Conservation (phyloP, 768 basidiomycete species). For the Suillus tomentosus region DNA sequence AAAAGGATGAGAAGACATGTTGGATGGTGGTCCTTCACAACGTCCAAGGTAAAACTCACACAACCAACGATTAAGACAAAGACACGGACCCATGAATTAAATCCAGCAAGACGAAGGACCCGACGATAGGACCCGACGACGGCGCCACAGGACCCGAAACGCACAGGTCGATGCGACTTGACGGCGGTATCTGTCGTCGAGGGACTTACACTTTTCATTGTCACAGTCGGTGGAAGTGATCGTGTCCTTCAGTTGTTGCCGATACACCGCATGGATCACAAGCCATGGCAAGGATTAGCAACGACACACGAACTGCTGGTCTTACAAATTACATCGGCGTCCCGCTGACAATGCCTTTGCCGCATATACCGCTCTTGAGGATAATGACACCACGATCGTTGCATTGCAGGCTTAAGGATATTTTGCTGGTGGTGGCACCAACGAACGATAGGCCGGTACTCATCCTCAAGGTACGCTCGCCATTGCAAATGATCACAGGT, state of each 20-base stretch:
- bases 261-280: slow-evolving; percentile 39
- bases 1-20: background rate
- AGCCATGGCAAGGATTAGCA: slow-evolving; percentile 44
- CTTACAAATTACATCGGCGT: slow-evolving; percentile 44
- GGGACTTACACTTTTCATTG: background rate
- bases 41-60: background rate
- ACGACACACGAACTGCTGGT: slow-evolving; percentile 49
- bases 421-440: slow-evolving; percentile 44
- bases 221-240: background rate
- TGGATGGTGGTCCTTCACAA: background rate
- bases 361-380: slow-evolving; percentile 44
- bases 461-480: slow-evolving; percentile 53
- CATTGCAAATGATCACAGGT: slow-evolving; percentile 25
- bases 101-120: too few species aligned
- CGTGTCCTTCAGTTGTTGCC: slow-evolving; percentile 38
- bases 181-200: too few species aligned
- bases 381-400: slow-evolving; percentile 41
- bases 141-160: too few species aligned
- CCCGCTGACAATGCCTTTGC: slow-evolving; percentile 38
- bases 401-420: slow-evolving; percentile 26
- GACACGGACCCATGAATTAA: too few species aligned
- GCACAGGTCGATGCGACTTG: too few species aligned
- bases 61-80: background rate
- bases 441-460: slow-evolving; percentile 57
- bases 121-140: too few species aligned